Percentiles rank a stretch among this genome's conserved stretches.
phyloP scores from a whole-genome alignment of 208 protist genomes.

The Histomonas meleagridis region DNA sequence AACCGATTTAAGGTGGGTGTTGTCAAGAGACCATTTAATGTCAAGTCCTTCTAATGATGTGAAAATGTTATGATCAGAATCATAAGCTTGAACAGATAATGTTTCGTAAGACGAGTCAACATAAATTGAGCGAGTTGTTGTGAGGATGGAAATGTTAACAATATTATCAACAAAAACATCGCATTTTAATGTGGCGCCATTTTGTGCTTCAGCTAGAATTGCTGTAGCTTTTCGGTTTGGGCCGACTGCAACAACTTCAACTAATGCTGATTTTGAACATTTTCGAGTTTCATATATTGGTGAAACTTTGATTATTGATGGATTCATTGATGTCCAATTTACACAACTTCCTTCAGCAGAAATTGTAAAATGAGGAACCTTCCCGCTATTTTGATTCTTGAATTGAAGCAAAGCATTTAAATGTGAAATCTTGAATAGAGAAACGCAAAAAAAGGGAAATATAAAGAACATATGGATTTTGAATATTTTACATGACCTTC shows the following conservation, averaged over 20 bases:
- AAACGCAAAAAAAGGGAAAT: no score
- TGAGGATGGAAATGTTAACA: neutral
- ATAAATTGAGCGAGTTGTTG: neutral
- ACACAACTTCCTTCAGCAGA: neutral
- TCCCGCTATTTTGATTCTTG: neutral
- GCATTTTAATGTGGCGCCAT: neutral
- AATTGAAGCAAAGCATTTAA: neutral
- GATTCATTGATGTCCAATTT: neutral
- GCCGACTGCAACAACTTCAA: neutral
- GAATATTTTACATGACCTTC: no score
- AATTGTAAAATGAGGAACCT: neutral
- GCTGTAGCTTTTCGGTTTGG: neutral
- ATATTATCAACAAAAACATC: neutral
- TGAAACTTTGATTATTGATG: neutral
- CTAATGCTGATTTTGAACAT: neutral
- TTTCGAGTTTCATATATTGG: neutral
- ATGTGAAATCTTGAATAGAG: neutral
- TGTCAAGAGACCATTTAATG: neutral
- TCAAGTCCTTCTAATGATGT: neutral
- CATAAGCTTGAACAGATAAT: neutral
- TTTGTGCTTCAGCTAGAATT: neutral
- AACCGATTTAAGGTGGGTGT: neutral
- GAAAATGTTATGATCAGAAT: neutral
- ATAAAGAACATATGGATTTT: no score
- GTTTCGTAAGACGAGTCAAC: neutral